phyloP scores from a whole-genome alignment of 2,329 filamentous ascomycete species.

The Mollisia scopiformis region DNA sequence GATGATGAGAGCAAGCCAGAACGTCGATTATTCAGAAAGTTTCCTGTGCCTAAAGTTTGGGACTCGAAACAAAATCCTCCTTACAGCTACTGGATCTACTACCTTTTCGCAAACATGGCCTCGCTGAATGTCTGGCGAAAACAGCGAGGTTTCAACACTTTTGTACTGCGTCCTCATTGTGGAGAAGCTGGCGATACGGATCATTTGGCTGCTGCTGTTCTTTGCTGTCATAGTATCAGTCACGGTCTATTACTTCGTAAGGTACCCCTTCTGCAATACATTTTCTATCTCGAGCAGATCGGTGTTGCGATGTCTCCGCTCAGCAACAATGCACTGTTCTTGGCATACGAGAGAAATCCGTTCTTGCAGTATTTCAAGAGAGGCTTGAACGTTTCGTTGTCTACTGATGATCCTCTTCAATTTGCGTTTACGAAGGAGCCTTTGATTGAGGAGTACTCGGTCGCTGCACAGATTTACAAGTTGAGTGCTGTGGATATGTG shows the following conservation, averaged over 20 bases:
- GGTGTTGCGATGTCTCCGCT: conserved; percentile 99
- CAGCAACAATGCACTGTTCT: conserved; percentile 95
- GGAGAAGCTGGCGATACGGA: conserved; percentile 97
- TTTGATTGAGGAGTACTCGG: conserved; percentile 95
- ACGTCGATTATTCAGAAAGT: conserved; percentile 92
- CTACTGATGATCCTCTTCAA: conserved; percentile 94
- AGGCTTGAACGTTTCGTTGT: conserved; percentile 92
- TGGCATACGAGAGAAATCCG: conserved; percentile 95
- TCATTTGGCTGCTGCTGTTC: conserved; percentile 86
- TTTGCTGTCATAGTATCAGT: conserved; percentile 96
- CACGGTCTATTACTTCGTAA: conserved; percentile 92
- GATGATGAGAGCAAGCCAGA: conserved; percentile 98
- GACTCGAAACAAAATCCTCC: conserved; percentile 92
- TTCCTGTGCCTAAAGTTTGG: conserved; percentile 88
- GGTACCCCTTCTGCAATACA: conserved; percentile 91
- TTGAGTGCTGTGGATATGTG: conserved; percentile 98
- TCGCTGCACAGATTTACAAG: conserved; percentile 98
- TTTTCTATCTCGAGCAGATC: conserved; percentile 98
- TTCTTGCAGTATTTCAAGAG: conserved; percentile 95
- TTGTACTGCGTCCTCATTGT: conserved; percentile 89
- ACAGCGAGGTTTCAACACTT: conserved; percentile 92
- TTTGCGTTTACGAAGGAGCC: conserved; percentile 99
- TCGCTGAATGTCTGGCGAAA: conserved; percentile 93
- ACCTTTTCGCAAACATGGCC: conserved; percentile 90
- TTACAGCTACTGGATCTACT: conserved; percentile 99